Evolutionary conservation across 2,329 filamentous ascomycete species (phyloP).

Genomic region (Aaosphaeria pasadenensis): DNA sequence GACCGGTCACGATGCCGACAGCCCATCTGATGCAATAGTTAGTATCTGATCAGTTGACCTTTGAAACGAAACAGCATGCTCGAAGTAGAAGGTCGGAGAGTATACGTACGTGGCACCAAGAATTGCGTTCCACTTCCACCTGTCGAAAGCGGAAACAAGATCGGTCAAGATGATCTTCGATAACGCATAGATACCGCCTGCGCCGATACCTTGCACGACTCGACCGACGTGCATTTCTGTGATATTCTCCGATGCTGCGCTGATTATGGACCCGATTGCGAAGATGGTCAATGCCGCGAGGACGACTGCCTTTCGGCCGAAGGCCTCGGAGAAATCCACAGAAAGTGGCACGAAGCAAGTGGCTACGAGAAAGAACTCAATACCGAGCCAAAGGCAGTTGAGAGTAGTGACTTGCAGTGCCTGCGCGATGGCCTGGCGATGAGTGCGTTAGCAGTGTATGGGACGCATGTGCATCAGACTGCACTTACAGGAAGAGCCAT

Average conservation of each 20-base stretch:
- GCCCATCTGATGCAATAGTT: slow-evolving; percentile 18
- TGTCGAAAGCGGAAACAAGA: slow-evolving; percentile 30
- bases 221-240: slow-evolving; percentile 42
- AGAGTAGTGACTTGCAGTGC: slow-evolving; percentile 24
- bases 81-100: neutral
- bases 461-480: too few species aligned
- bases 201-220: slow-evolving; percentile 46
- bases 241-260: slow-evolving; percentile 36
- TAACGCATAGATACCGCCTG: slow-evolving; percentile 43
- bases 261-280: slow-evolving; percentile 44
- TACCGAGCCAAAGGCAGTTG: slow-evolving; percentile 47
- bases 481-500: slow-evolving; percentile 21
- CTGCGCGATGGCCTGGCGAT: slow-evolving; percentile 28
- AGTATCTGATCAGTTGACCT: neutral
- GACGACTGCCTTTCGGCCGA: slow-evolving; percentile 47
- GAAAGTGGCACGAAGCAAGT: slow-evolving; percentile 45
- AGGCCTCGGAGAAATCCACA: slow-evolving; percentile 44
- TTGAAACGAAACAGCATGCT: neutral
- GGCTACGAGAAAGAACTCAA: slow-evolving; percentile 46
- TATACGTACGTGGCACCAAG: slow-evolving; percentile 16
- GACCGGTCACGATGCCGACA: slow-evolving; percentile 31
- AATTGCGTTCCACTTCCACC: slow-evolving; percentile 17
- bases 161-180: slow-evolving; percentile 45
- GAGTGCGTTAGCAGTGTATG: too few species aligned
- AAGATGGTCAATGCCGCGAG: slow-evolving; percentile 44